Evolutionary conservation across 768 basidiomycete species (phyloP).

Genomic region (Gloeopeniophorella convolvens): DNA sequence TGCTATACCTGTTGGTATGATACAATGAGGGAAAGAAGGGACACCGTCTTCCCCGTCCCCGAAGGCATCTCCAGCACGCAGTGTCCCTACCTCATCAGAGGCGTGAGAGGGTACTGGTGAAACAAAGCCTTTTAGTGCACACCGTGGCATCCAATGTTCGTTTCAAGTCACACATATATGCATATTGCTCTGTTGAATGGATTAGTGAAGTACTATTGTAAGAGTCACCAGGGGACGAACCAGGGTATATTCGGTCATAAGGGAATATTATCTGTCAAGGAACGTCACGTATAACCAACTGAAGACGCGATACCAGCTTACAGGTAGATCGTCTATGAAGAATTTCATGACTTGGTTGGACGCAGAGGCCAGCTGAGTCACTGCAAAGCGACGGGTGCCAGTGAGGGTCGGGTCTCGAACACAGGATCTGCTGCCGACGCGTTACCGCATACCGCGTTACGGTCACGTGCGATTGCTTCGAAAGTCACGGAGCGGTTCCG

Average conservation of each 20-base stretch:
- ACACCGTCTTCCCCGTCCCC: slow-evolving; percentile 98
- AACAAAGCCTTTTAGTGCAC: slow-evolving; percentile 21
- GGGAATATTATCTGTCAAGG: slow-evolving; percentile 74
- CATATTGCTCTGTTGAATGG: slow-evolving; percentile 77
- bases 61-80: slow-evolving; percentile 99
- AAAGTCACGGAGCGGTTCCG: not conserved
- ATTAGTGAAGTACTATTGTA: slow-evolving; percentile 6
- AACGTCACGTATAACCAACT: not conserved
- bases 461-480: slow-evolving; percentile 5
- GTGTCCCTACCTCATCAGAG: slow-evolving; percentile 61
- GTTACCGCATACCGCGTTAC: slow-evolving; percentile 1
- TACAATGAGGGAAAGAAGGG: slow-evolving; percentile 88
- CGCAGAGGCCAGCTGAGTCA: not conserved
- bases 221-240: slow-evolving; percentile 35
- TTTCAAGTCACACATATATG: slow-evolving; percentile 99
- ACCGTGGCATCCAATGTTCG: slow-evolving; percentile 92
- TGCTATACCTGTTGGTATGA: slow-evolving; percentile 88
- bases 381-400: not conserved
- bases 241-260: slow-evolving; percentile 94
- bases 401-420: too few species aligned
- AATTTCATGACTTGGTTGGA: slow-evolving; percentile 28
- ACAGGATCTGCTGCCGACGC: not conserved
- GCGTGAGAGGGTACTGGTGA: slow-evolving; percentile 1
- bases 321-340: slow-evolving; percentile 36
- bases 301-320: slow-evolving; percentile 27